These are phyloP conservation scores for Penicillium hesseltinei DNA, from an alignment of 2,329 filamentous ascomycete genomes.

Conservation along the genomic window DNA sequence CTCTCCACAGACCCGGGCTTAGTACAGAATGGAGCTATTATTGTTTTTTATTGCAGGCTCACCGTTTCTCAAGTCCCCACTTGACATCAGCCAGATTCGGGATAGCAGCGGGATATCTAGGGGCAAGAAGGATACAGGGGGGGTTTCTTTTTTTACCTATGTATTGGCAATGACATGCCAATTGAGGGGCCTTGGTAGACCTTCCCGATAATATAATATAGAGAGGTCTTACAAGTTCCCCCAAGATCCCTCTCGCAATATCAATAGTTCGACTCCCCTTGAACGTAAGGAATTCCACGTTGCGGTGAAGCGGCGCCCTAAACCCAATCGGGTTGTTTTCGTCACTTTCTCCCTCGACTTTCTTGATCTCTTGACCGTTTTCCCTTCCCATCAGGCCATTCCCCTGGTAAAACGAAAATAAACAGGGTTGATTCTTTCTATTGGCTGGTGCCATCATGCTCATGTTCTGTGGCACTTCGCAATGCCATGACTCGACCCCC, in stretches of 20 bases:
- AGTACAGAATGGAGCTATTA: neutral
- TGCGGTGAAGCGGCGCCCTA: constrained; percentile 29
- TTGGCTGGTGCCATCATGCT: constrained; percentile 36
- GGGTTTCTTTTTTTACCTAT: too few relatives aligned
- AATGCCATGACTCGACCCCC: constrained; percentile 49
- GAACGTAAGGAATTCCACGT: constrained; percentile 17
- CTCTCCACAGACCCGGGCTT: neutral
- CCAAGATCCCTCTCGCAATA: neutral
- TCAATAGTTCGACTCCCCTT: neutral
- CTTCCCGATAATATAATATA: neutral
- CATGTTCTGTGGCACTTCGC: constrained; percentile 27
- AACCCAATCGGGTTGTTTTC: constrained; percentile 31
- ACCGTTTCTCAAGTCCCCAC: constrained; percentile 7
- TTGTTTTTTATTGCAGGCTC: constrained; percentile 5
- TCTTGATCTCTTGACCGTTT: neutral
- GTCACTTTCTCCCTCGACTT: constrained; percentile 14
- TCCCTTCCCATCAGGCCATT: constrained; percentile 11
- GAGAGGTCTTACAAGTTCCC: neutral
- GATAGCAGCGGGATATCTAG: neutral
- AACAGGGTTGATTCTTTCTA: neutral
- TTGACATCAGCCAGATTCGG: constrained; percentile 4
- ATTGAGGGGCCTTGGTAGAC: neutral
- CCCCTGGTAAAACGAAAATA: constrained; percentile 9
- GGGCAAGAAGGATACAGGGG: neutral
- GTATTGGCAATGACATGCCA: neutral